Base-by-base conservation (phyloP, 148 eudicot genomes). In the Fagopyrum esculentum region DNA sequence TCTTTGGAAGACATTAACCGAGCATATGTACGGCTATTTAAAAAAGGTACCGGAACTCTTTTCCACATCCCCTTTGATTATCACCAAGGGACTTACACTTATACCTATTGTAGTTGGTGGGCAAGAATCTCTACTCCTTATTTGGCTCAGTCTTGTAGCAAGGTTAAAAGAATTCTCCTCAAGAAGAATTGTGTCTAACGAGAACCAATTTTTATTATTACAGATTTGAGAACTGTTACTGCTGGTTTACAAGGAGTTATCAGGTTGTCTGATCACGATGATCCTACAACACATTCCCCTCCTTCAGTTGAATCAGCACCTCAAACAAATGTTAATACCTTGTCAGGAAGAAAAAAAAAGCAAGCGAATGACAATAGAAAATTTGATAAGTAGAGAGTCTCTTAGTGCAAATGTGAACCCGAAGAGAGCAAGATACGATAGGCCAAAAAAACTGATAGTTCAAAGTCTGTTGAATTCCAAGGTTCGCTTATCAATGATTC, bases 341-440 rank as follows among this genome's bases (percentile, higher is more conserved):
- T 12, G 6, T 6, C 52, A 5, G 0, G 52, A 0, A 9, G 0
- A 0, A 9, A 0, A 9, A 6, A 0, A 9, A 3, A 0, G 4
- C 11, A 3, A 49, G 11, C 2, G 52, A 49, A 12, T 2, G 9
- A 9, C 3, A 2, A 49, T 5, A 3, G 0, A 49, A 9, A 12
- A 46, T 46, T 0, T 4, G 48, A 0, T 46, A 7, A 46, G 0
- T 12, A 9, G 11, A 9, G 11, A 5, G 11, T 49, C 11, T 2
- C 10, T 5, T 49, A 49, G 52, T 9, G 52, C 9, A 2, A 5
- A 49, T 5, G 11, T 49, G 2, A 49, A 49, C 11, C 52, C 52
- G 0, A 49, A 49, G 52, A 49, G 52, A 49, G 11, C 9, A 9
- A 9, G 52, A 1, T 49, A 3, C 3, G 11, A 49, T 3, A 6